phyloP scores from a whole-genome alignment of 768 basidiomycete genomes.

The Phanerodontia chrysosporium region DNA sequence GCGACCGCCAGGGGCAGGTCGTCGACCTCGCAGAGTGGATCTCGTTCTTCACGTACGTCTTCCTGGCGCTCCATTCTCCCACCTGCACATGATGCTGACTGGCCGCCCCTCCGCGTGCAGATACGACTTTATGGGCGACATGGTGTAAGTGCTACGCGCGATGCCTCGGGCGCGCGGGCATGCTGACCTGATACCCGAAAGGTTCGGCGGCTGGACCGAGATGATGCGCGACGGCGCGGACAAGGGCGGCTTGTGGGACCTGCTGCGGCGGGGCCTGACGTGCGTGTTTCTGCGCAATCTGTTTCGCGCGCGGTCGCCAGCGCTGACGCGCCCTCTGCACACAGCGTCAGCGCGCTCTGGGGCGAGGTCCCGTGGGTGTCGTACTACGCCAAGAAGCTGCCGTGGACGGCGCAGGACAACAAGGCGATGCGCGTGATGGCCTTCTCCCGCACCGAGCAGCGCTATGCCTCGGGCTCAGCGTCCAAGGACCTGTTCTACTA shows the following conservation, averaged over 20 bases:
- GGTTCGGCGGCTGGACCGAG: constrained; percentile 39
- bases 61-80: too few species aligned
- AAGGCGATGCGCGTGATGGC: not conserved
- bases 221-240: constrained; percentile 34
- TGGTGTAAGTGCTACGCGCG: constrained; percentile 6
- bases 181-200: constrained; percentile 7
- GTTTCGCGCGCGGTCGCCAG: not conserved
- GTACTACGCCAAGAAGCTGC: constrained; percentile 5
- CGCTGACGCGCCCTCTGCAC: not conserved
- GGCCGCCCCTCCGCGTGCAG: not conserved
- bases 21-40: constrained; percentile 21
- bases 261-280: constrained; percentile 42
- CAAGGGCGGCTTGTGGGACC: constrained; percentile 36
- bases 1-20: not conserved
- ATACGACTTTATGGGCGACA: constrained; percentile 18
- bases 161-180: not conserved
- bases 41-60: constrained; percentile 23
- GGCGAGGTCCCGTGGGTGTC: constrained; percentile 15
- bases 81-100: too few species aligned
- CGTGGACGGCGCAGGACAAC: not conserved
- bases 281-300: constrained; percentile 20
- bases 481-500: constrained; percentile 41
- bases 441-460: not conserved
- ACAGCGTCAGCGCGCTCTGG: not conserved
- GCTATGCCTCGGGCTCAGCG: constrained; percentile 30